Base-by-base conservation (phyloP, 345 rosid species). In the Angophora floribunda region DNA sequence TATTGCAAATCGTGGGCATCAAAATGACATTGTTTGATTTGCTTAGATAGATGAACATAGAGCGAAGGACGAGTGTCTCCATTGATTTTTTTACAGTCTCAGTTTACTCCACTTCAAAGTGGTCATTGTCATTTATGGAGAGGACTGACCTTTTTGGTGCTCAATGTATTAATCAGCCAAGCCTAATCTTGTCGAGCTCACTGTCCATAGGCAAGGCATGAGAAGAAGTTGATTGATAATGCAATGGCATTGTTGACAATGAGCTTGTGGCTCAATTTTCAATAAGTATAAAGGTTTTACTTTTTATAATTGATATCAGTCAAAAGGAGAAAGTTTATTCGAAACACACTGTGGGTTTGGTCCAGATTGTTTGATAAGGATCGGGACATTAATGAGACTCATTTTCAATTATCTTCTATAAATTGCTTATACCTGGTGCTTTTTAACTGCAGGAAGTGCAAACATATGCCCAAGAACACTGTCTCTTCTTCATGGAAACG, bases 401-500 rank as follows among this genome's bases (percentile, higher is more conserved):
- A 63, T 15, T 63, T 24, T 63, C 36, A 85, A 28, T 85, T 4
- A 7, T 85, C 14, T 10, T 44, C 21, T 49, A 50, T 49, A 32
- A 52, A 28, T 30, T 50, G 53, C 36, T 85, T 9, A 6, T 1
- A 9, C 13, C 17, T 63, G 17, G 75, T 57, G n/a, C 65, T 13
- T 8, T 57, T 75, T 89, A 52, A 13, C 53, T 91, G 92, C 94
- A 97, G 98, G 99, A 96, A 88, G 99, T 97, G 47, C 93, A 95
- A 91, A 87, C 90, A 45, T 95, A 95, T 95, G 98, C 99, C 24
- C 93, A 95, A 85, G 99, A 95, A 90, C 93, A 96, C 89, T 93
- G 94, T 70, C 98, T 97, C 88, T 97, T 97, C 96, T 95, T 96
- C 90, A 94, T 95, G 97, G 99, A 97, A 93, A 96, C 98, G 82